Evolutionary conservation across 2,329 filamentous ascomycete species (phyloP).

Genomic region (Fusarium vanettenii): DNA sequence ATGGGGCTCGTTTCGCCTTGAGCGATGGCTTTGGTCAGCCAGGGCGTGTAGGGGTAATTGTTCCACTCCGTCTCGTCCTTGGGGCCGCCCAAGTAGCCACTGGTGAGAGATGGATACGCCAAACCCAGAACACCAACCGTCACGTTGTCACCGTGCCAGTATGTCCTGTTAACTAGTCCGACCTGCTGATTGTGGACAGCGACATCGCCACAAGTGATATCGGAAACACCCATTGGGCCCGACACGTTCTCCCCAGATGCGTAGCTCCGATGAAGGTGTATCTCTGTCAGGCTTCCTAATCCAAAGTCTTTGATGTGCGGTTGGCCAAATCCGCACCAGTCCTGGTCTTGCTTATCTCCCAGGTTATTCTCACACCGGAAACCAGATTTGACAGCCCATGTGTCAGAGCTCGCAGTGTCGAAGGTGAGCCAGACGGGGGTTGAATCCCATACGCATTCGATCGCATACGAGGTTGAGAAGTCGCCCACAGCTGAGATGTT

Average conservation of each 20-base stretch:
- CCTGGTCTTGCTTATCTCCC: constrained; percentile 46
- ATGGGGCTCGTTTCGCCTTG: constrained; percentile 58
- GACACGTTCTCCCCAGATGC: constrained; percentile 61
- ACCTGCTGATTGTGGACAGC: constrained; percentile 59
- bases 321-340: constrained; percentile 56
- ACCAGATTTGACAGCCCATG: constrained; percentile 57
- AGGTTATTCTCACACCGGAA: constrained; percentile 56
- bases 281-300: constrained; percentile 51
- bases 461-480: constrained; percentile 56
- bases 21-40: constrained; percentile 60
- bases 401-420: constrained; percentile 65
- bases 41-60: constrained; percentile 58
- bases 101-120: constrained; percentile 63
- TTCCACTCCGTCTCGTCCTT: constrained; percentile 53
- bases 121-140: constrained; percentile 64
- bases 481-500: constrained; percentile 53
- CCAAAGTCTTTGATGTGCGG: constrained; percentile 54
- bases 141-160: constrained; percentile 64
- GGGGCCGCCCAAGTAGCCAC: constrained; percentile 56
- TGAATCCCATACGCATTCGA: constrained; percentile 55
- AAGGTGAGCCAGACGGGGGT: constrained; percentile 56
- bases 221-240: constrained; percentile 60
- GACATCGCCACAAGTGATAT: constrained; percentile 59
- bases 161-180: constrained; percentile 60
- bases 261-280: constrained; percentile 61